A percentile compares a stretch with the other conserved stretches of the same genome.
Evolutionary conservation across 2,329 filamentous ascomycete species (phyloP).

Genomic region (Nemania sp.): DNA sequence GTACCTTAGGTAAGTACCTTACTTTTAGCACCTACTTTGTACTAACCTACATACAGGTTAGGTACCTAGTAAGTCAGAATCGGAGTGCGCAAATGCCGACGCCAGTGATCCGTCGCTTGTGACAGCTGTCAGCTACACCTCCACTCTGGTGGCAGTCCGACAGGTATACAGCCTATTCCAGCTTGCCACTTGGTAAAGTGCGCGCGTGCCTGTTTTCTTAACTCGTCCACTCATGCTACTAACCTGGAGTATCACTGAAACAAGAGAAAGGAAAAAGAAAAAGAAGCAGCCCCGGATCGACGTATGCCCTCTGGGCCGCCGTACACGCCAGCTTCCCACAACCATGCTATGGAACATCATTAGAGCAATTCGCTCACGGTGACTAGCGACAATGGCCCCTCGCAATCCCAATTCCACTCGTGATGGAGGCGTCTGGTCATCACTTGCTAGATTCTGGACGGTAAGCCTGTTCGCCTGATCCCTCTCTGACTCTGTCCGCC

Average conservation of each 20-base stretch:
- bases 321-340: background rate
- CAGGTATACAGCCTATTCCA: background rate
- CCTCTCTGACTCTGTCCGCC: background rate
- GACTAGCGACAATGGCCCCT: constrained; percentile 50
- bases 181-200: background rate
- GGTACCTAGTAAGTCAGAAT: too few relatives aligned
- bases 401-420: constrained; percentile 28
- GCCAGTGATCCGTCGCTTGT: background rate
- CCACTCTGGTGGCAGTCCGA: background rate
- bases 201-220: constrained; percentile 10
- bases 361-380: constrained; percentile 47
- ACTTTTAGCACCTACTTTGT: too few relatives aligned
- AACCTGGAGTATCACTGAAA: too few relatives aligned
- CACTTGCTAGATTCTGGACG: constrained; percentile 53
- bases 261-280: background rate
- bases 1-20: too few relatives aligned
- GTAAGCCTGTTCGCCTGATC: constrained; percentile 39
- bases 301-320: background rate
- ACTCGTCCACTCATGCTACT: background rate
- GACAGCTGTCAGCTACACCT: constrained; percentile 1
- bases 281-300: background rate
- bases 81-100: constrained; percentile 6
- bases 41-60: too few relatives aligned
- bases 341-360: constrained; percentile 46
- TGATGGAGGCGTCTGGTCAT: constrained; percentile 36